A percentile compares a stretch with the other conserved stretches of the same genome.
phyloP scores from a whole-genome alignment of 352 stramenopile species.

The Ophiocytium majus region DNA sequence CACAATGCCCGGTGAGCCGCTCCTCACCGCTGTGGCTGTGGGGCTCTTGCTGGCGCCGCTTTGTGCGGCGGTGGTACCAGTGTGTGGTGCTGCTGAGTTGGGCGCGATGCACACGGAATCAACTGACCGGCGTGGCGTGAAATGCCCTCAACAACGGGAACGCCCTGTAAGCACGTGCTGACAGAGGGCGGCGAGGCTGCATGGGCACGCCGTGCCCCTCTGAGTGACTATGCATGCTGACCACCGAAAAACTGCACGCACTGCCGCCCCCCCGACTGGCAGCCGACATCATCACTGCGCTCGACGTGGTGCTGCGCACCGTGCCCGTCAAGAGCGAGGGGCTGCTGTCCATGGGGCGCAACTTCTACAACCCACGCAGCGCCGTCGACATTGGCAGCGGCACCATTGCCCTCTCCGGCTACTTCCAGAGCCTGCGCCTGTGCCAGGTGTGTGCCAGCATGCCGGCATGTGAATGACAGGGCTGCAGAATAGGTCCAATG shows the following conservation, averaged over 20 bases:
- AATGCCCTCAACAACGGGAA: not conserved
- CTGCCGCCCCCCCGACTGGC: not conserved
- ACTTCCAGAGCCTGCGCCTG: conserved; percentile 52
- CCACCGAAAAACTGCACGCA: too few relatives aligned
- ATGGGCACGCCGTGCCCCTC: too few relatives aligned
- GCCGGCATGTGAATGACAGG: not conserved
- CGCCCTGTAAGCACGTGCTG: too few relatives aligned
- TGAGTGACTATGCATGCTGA: too few relatives aligned
- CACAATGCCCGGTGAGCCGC: too few relatives aligned
- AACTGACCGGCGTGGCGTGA: not conserved
- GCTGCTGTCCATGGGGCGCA: conserved; percentile 39
- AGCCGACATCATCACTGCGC: not conserved
- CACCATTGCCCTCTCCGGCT: conserved; percentile 51
- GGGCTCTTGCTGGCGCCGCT: too few relatives aligned
- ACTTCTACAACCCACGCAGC: conserved; percentile 42
- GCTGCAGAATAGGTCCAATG: too few relatives aligned
- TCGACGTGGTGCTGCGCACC: conserved; percentile 24
- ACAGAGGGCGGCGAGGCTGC: too few relatives aligned
- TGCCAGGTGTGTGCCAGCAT: conserved; percentile 15
- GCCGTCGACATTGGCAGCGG: conserved; percentile 38
- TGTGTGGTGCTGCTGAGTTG: too few relatives aligned
- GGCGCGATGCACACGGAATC: not conserved
- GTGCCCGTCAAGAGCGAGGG: conserved; percentile 38
- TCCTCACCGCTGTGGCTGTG: too few relatives aligned
- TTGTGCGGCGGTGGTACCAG: too few relatives aligned